These are phyloP conservation scores for Lotus japonicus DNA, from an alignment of 306 rosid genomes.

Conservation along the genomic window DNA sequence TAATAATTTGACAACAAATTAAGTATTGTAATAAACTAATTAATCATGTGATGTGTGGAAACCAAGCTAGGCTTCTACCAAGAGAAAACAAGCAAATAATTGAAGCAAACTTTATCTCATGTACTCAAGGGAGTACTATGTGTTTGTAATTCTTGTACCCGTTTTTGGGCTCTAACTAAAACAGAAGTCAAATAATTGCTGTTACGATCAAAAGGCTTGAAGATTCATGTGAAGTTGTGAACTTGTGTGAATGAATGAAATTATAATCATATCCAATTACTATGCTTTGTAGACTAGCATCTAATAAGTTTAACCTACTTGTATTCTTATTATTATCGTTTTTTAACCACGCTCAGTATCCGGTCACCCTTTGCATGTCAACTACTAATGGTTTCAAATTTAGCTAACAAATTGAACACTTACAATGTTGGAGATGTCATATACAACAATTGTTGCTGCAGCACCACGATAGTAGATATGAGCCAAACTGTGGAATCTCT, in stretches of 20 bases:
- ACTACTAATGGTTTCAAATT: background rate
- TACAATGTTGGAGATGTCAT: slow-evolving; percentile 58
- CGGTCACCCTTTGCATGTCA: too few relatives aligned
- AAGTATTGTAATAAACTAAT: too few relatives aligned
- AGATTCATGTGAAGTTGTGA: background rate
- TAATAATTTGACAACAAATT: background rate
- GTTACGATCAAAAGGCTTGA: background rate
- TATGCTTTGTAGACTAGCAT: too few relatives aligned
- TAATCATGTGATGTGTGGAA: too few relatives aligned
- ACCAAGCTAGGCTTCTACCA: background rate
- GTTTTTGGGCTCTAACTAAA: slow-evolving; percentile 70
- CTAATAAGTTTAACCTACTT: too few relatives aligned
- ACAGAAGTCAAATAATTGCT: background rate
- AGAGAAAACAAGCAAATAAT: background rate
- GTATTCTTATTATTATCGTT: too few relatives aligned
- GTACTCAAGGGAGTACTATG: slow-evolving; percentile 38
- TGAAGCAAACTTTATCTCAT: background rate
- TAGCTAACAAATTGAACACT: slow-evolving; percentile 1
- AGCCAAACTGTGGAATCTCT: slow-evolving; percentile 73
- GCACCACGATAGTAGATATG: slow-evolving; percentile 90
- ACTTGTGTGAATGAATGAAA: too few relatives aligned
- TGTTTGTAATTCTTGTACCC: slow-evolving; percentile 73
- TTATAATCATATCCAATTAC: too few relatives aligned
- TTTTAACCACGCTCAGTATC: too few relatives aligned
- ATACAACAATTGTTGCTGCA: slow-evolving; percentile 68